phyloP scores from a whole-genome alignment of 2,329 filamentous ascomycete genomes.

The Aspergillus transmontanensis region DNA sequence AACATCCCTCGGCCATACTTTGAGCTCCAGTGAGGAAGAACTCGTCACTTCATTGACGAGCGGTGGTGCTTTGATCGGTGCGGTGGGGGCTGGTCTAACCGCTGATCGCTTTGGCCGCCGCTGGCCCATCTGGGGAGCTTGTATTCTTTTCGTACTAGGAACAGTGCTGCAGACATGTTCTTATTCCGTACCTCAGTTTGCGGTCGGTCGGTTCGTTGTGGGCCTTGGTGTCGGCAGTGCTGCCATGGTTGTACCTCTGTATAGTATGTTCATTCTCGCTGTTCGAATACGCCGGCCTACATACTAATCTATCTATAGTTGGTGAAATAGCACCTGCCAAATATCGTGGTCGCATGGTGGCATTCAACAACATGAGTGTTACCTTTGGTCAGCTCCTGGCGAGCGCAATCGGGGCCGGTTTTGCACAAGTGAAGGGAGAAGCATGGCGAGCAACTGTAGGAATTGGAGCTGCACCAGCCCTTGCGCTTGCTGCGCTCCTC shows the following conservation, averaged over 20 bases:
- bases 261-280: background rate
- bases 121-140: conserved; percentile 60
- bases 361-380: conserved; percentile 1
- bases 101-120: conserved; percentile 66
- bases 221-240: conserved; percentile 53
- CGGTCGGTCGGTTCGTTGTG: conserved; percentile 49
- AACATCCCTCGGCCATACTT: conserved; percentile 38
- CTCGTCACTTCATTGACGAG: conserved; percentile 54
- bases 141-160: conserved; percentile 42
- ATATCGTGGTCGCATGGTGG: conserved; percentile 2
- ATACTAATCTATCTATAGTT: background rate
- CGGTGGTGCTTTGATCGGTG: conserved; percentile 50
- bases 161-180: conserved; percentile 38
- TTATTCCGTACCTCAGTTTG: conserved; percentile 45
- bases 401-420: background rate
- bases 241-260: conserved; percentile 48
- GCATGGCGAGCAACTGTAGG: background rate
- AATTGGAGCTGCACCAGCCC: background rate
- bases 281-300: no score
- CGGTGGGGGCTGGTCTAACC: conserved; percentile 54
- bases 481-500: background rate
- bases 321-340: background rate
- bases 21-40: conserved; percentile 49
- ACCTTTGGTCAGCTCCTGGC: background rate
- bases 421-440: background rate